Percentiles rank a stretch among this genome's conserved stretches.
Conservation (phyloP, 2,329 filamentous ascomycete species). For the Mollisiaceae sp. region DNA sequence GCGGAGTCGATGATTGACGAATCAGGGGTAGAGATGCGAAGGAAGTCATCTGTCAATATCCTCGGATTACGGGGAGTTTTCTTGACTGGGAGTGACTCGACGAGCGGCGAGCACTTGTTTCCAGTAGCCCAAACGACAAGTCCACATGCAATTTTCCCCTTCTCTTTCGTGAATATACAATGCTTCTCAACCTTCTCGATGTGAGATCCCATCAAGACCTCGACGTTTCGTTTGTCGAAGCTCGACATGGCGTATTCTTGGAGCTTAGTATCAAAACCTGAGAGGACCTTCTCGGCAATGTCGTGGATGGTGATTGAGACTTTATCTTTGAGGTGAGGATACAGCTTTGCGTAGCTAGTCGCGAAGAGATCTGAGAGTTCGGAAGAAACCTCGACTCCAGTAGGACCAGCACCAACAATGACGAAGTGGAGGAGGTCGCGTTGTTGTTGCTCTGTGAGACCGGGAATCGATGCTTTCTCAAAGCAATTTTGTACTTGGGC, state of each 20-base stretch:
- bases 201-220: slow-evolving; percentile 44
- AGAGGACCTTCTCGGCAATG: slow-evolving; percentile 48
- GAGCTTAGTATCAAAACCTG: slow-evolving; percentile 48
- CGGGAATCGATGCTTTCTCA: slow-evolving; percentile 69
- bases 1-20: slow-evolving; percentile 36
- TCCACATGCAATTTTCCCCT: slow-evolving; percentile 23
- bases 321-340: slow-evolving; percentile 47
- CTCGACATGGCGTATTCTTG: slow-evolving; percentile 48
- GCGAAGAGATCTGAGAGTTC: slow-evolving; percentile 50
- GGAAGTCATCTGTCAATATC: slow-evolving; percentile 29
- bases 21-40: slow-evolving; percentile 20
- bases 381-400: slow-evolving; percentile 47
- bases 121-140: slow-evolving; percentile 33
- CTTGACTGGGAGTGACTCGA: slow-evolving; percentile 35
- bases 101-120: slow-evolving; percentile 30
- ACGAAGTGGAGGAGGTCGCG: slow-evolving; percentile 71
- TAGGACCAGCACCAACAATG: slow-evolving; percentile 72
- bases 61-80: slow-evolving; percentile 32
- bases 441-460: slow-evolving; percentile 58
- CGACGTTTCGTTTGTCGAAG: slow-evolving; percentile 44
- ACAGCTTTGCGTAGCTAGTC: slow-evolving; percentile 46
- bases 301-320: slow-evolving; percentile 51
- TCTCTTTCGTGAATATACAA: slow-evolving; percentile 27
- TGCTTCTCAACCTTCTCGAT: slow-evolving; percentile 30
- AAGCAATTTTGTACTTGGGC: slow-evolving; percentile 47